Evolutionary conservation across 164 flowering plant genomes (phyloP).

Genomic region (Nymphaea thermarum): DNA sequence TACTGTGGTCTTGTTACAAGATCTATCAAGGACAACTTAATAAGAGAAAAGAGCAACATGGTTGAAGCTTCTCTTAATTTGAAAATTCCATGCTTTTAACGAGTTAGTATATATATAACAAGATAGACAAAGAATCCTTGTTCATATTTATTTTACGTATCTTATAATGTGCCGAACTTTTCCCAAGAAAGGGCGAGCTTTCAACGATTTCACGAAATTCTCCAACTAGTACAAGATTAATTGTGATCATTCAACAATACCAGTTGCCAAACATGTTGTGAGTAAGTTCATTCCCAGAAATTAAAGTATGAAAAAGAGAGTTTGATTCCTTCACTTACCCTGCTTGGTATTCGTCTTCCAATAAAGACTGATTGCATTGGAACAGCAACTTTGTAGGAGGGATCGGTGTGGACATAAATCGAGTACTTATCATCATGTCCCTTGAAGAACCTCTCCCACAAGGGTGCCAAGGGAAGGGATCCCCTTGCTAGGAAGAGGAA

Average conservation of each 20-base stretch:
- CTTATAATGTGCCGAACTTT: no score
- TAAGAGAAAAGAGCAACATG: no score
- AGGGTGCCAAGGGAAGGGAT: constrained; percentile 30
- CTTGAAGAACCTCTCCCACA: constrained; percentile 45
- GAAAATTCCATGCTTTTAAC: no score
- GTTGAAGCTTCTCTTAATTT: no score
- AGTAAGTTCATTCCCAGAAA: no score
- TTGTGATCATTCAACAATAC: neutral
- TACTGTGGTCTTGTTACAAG: no score
- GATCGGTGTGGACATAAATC: constrained; percentile 34
- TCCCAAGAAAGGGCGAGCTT: neutral
- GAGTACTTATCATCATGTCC: constrained; percentile 36
- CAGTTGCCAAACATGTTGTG: no score
- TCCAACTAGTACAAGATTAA: neutral
- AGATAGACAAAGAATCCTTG: no score
- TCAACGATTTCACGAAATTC: neutral
- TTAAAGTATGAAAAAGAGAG: neutral
- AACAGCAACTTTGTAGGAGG: constrained; percentile 11
- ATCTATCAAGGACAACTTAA: no score
- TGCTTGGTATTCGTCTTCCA: constrained; percentile 40
- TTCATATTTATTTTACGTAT: no score
- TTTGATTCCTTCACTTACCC: constrained; percentile 12
- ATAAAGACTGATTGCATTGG: constrained; percentile 26
- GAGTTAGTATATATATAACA: no score
- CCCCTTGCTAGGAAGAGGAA: constrained; percentile 47